Conservation (phyloP, 2,329 filamentous ascomycete species). For the Talaromyces verruculosus region DNA sequence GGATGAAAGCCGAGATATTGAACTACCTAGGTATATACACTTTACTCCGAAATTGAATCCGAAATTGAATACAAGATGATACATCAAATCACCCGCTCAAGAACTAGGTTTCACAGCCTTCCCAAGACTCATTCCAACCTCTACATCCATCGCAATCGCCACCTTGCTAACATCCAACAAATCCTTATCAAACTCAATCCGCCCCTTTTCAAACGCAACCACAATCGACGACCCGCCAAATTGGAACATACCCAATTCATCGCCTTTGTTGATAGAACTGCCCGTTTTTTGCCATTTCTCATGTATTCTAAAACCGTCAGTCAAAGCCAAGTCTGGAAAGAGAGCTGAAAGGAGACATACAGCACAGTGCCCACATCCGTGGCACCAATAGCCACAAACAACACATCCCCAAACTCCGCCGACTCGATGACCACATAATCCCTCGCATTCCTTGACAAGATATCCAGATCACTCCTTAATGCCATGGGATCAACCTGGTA, state of each 20-base stretch:
- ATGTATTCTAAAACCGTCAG: conserved; percentile 31
- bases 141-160: conserved; percentile 39
- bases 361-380: conserved; percentile 43
- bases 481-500: conserved; percentile 46
- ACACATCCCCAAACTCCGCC: conserved; percentile 43
- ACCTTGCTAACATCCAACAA: conserved; percentile 34
- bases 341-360: conserved; percentile 29
- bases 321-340: no score
- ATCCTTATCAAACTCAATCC: conserved; percentile 44
- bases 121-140: conserved; percentile 44
- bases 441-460: conserved; percentile 42
- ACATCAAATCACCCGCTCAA: background rate
- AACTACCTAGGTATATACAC: background rate
- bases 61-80: background rate
- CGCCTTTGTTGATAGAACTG: conserved; percentile 39
- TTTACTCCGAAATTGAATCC: background rate
- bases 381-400: conserved; percentile 47
- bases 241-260: conserved; percentile 45
- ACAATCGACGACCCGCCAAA: conserved; percentile 46
- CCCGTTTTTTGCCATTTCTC: conserved; percentile 35
- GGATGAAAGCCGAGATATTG: no score
- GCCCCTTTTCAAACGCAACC: conserved; percentile 41
- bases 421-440: conserved; percentile 41
- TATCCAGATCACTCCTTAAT: conserved; percentile 37
- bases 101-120: background rate